phyloP scores from a whole-genome alignment of 2,329 filamentous ascomycete species.

The Xylariaceae sp. region DNA sequence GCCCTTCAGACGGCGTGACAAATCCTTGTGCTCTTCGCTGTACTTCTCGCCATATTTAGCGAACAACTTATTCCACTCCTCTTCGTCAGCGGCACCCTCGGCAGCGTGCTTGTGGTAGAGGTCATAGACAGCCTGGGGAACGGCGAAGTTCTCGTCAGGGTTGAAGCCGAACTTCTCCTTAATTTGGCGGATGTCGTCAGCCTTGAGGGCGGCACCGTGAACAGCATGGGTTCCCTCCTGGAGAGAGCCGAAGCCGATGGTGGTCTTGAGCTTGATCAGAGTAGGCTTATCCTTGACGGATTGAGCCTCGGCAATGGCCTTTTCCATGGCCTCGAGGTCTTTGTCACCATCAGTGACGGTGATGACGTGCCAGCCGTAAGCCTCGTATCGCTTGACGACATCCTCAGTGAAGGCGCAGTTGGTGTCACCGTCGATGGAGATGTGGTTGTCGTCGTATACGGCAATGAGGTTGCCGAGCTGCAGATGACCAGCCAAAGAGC shows the following conservation, averaged over 20 bases:
- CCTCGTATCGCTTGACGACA: constrained; percentile 87
- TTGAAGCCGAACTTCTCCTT: constrained; percentile 97
- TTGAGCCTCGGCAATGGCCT: constrained; percentile 79
- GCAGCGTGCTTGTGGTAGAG: constrained; percentile 78
- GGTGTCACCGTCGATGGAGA: constrained; percentile 91
- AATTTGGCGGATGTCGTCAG: constrained; percentile 87
- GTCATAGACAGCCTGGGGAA: constrained; percentile 94
- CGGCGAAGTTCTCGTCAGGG: constrained; percentile 86
- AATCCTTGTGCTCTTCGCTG: constrained; percentile 75
- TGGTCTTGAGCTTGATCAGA: constrained; percentile 94
- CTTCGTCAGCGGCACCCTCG: constrained; percentile 81
- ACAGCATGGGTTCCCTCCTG: constrained; percentile 92
- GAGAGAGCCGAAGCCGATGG: constrained; percentile 92
- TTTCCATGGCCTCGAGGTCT: constrained; percentile 83
- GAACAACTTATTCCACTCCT: constrained; percentile 93
- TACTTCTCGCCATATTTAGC: constrained; percentile 78
- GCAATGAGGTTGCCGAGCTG: constrained; percentile 96
- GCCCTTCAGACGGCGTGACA: constrained; percentile 72
- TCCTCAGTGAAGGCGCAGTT: constrained; percentile 97
- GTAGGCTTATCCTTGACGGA: constrained; percentile 93
- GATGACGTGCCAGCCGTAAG: constrained; percentile 93
- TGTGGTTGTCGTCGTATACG: constrained; percentile 98
- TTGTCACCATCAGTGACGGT: constrained; percentile 82
- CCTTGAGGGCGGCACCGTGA: constrained; percentile 93
- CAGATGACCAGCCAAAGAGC: constrained; percentile 88